A percentile compares a stretch with the other conserved stretches of the same genome.
These are phyloP conservation scores for Chlorella sp. DNA, from an alignment of 139 green algal genomes.

Conservation along the genomic window DNA sequence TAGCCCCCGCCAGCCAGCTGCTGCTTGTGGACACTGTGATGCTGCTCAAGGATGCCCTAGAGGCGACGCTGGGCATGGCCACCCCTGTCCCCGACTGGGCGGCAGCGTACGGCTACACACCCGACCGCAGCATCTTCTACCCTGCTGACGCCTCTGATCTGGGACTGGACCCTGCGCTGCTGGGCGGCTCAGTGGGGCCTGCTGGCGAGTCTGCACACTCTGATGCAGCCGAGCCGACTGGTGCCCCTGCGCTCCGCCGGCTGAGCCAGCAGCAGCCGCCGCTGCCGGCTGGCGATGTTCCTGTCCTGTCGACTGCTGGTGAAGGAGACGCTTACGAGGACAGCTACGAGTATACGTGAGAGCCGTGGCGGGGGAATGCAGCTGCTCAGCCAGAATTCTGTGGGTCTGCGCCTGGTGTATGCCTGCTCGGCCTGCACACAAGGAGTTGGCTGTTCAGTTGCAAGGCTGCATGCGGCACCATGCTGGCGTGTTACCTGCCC, in stretches of 20 bases:
- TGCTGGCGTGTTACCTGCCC: background rate
- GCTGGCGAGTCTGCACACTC: too few relatives aligned
- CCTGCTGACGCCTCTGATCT: background rate
- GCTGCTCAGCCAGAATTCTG: too few relatives aligned
- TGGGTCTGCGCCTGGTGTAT: too few relatives aligned
- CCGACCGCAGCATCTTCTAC: background rate
- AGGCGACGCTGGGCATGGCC: background rate
- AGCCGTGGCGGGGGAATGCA: too few relatives aligned
- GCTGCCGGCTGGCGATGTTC: background rate
- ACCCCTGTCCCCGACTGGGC: background rate
- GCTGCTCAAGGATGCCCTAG: background rate
- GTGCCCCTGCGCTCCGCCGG: background rate
- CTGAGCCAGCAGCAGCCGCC: background rate
- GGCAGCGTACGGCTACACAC: background rate
- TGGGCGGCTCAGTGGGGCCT: too few relatives aligned
- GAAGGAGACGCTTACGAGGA: background rate
- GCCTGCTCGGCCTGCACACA: too few relatives aligned
- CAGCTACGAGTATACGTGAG: background rate
- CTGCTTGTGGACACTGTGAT: slow-evolving; percentile 4
- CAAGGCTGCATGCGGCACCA: background rate
- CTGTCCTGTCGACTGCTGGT: background rate
- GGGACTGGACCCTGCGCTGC: too few relatives aligned
- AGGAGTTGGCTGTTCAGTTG: too few relatives aligned
- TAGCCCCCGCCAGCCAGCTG: background rate
- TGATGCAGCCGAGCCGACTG: too few relatives aligned